These are phyloP conservation scores for Solanum tacnaense DNA, from an alignment of 257 asterid genomes.

Conservation along the genomic window DNA sequence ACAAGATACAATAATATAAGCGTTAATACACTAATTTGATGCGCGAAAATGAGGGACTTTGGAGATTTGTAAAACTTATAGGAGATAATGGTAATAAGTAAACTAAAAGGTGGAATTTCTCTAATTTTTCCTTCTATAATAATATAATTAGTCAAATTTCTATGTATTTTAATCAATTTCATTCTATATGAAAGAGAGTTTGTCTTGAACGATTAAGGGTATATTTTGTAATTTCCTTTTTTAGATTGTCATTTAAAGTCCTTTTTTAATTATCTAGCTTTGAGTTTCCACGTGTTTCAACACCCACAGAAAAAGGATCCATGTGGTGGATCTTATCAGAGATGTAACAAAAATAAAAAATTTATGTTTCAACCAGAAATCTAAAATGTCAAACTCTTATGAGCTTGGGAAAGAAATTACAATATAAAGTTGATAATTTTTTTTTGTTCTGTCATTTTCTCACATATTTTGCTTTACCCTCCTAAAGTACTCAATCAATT, in stretches of 20 bases:
- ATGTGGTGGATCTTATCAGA: no score
- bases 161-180: not conserved
- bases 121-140: no score
- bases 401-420: not conserved
- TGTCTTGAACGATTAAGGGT: not conserved
- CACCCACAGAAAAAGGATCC: not conserved
- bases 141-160: not conserved
- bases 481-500: no score
- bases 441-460: not conserved
- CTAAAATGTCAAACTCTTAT: not conserved
- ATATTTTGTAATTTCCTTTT: not conserved
- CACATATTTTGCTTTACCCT: not conserved
- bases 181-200: not conserved
- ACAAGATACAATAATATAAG: no score
- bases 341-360: no score
- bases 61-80: no score
- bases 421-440: not conserved
- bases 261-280: not conserved
- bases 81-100: no score
- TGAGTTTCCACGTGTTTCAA: not conserved
- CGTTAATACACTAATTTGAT: no score
- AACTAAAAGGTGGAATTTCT: no score
- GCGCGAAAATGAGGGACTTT: no score
- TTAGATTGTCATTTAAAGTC: not conserved
- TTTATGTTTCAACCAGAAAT: not conserved